Base-by-base conservation (phyloP, 768 basidiomycete species). In the Leccinum sublutescens region DNA sequence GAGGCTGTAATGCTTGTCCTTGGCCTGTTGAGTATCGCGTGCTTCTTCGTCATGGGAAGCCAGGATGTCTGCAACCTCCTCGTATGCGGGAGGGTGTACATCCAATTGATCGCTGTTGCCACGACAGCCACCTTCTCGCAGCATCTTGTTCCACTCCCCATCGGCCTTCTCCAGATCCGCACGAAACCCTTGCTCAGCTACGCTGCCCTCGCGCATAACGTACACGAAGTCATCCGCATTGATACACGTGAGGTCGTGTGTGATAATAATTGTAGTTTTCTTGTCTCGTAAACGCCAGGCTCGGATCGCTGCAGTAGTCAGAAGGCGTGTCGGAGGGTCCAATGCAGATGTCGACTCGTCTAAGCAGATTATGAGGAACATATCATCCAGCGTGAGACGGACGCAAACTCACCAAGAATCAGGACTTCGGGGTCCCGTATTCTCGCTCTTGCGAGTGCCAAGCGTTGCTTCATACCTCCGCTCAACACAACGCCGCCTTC, bases 391-490 rank as follows among this genome's bases (percentile, higher is more conserved):
- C n/a, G 5, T 15, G 17, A 25, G 6, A 10, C 21, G 57, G 15
- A 51, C 5, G 27, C 36, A 50, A 33, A 82, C 89, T 51, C 59
- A 95, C 96, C 95, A 43, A 98, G 87, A 67, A 99, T 88, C 61
- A 98, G 78, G 6, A 98, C 87, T 1, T 86, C 84, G 4, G 96
- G 95, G 72, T 98, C 85, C 52, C 95, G 78, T 56, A 98, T 74
- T 59, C 84, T 81, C 1, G 93, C 95, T 52, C 96, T 78, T 0
- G 96, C 96, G 58, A 99, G 85, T 7, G 93, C 92, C 29, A 99
- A 69, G 9, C 96, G 75, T 76, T 99, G 96, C 65, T 85, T 85
- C 79, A 98, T 97, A 2, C 96, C 96, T 14, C 96, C 96, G 62
- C 91, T 93, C 64, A 95, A 74, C 48, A 82, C 85, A 2, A 89